Evolutionary conservation across 2,329 filamentous ascomycete genomes (phyloP).

Genomic region (Colletotrichum phormii): DNA sequence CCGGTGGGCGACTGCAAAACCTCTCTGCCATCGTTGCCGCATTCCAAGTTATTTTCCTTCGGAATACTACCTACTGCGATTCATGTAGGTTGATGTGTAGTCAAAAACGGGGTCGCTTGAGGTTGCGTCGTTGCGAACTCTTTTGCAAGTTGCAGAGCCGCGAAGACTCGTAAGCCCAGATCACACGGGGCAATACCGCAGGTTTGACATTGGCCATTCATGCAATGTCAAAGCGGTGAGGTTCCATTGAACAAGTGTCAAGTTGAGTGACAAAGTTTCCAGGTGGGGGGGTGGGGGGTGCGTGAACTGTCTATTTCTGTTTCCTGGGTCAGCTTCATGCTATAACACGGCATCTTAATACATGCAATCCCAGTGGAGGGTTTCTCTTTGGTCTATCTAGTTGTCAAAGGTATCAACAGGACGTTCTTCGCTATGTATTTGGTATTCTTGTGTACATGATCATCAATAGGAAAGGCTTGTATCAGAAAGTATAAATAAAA

Average conservation of each 20-base stretch:
- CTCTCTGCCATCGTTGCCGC: neutral
- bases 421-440: neutral
- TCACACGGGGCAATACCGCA: no score
- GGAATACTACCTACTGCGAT: neutral
- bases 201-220: neutral
- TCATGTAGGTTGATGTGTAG: neutral
- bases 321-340: neutral
- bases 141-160: no score
- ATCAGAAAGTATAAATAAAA: neutral
- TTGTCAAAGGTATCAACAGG: neutral
- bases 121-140: no score
- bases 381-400: neutral
- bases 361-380: neutral
- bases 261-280: conserved; percentile 1
- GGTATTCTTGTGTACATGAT: neutral
- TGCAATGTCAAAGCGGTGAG: neutral
- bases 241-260: neutral
- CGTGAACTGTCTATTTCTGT: neutral
- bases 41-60: neutral
- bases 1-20: neutral
- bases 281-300: neutral
- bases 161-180: no score
- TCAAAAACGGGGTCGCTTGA: no score
- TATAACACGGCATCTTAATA: neutral
- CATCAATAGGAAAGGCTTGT: neutral